phyloP scores from a whole-genome alignment of 78 protist species.

The Dictyostelium firmibasis region DNA sequence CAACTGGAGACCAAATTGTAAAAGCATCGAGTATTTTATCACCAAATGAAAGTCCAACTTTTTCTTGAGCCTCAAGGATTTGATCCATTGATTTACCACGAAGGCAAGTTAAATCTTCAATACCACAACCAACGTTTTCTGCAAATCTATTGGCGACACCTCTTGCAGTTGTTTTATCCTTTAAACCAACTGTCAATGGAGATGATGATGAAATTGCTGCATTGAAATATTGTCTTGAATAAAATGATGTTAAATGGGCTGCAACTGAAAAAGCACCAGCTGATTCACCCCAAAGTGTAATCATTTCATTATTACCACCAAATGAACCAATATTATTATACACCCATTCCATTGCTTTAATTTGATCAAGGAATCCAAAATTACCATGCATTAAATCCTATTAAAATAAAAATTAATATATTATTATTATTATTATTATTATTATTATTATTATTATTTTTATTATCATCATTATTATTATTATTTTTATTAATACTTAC shows the following conservation, averaged over 20 bases:
- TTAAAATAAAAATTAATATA: neutral
- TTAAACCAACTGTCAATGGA: conserved; percentile 21
- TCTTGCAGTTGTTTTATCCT: neutral
- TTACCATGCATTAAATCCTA: conserved; percentile 35
- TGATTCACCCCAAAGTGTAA: conserved; percentile 44
- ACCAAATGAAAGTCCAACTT: neutral
- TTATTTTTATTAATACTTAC: neutral
- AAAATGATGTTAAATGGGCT: conserved; percentile 69
- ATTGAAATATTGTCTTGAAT: conserved; percentile 60
- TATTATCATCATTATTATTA: neutral
- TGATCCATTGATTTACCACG: neutral
- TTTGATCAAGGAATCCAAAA: conserved; percentile 86
- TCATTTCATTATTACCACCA: conserved; percentile 83
- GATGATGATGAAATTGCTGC: conserved; percentile 27
- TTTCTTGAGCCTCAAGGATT: neutral
- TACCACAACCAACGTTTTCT: neutral
- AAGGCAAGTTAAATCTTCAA: neutral
- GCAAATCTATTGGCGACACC: neutral
- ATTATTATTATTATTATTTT: neutral
- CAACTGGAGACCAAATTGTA: neutral
- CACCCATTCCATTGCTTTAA: conserved; percentile 83
- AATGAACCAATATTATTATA: conserved; percentile 72
- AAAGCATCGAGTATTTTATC: neutral
- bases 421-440: neutral
- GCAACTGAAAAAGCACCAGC: conserved; percentile 66